These are phyloP conservation scores for Talaromyces wortmannii DNA, from an alignment of 495 filamentous ascomycete genomes.

Conservation along the genomic window DNA sequence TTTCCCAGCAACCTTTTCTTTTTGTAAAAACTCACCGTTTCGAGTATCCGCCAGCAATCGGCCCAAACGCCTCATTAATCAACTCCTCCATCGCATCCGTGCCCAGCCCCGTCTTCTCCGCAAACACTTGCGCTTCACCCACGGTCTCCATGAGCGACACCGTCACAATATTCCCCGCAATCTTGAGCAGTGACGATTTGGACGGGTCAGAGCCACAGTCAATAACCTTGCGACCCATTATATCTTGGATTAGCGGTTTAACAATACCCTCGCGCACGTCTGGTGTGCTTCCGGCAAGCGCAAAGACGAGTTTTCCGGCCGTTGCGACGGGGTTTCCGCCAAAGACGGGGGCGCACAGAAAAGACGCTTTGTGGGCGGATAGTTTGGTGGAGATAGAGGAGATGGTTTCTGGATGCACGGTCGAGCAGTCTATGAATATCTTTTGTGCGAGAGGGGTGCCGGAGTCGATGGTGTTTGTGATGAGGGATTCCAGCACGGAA, in stretches of 20 bases:
- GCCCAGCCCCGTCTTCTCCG: constrained; percentile 47
- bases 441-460: constrained; percentile 19
- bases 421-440: constrained; percentile 45
- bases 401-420: constrained; percentile 35
- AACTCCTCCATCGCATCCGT: constrained; percentile 40
- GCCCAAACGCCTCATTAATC: constrained; percentile 44
- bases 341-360: constrained; percentile 38
- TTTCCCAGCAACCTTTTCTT: not conserved
- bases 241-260: constrained; percentile 37
- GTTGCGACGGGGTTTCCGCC: constrained; percentile 38
- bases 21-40: constrained; percentile 24
- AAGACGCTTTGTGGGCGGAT: constrained; percentile 25
- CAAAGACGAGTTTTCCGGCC: constrained; percentile 39
- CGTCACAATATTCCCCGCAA: constrained; percentile 42
- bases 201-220: constrained; percentile 42
- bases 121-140: constrained; percentile 48
- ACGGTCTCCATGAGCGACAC: constrained; percentile 44
- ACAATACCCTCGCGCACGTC: constrained; percentile 24
- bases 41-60: constrained; percentile 41
- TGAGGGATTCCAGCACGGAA: constrained; percentile 26
- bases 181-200: constrained; percentile 38
- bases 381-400: constrained; percentile 24
- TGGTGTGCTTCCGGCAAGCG: constrained; percentile 27
- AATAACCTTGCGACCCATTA: constrained; percentile 39
- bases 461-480: constrained; percentile 23